phyloP scores from a whole-genome alignment of 2,329 filamentous ascomycete species.

The Xylaria multiplex region DNA sequence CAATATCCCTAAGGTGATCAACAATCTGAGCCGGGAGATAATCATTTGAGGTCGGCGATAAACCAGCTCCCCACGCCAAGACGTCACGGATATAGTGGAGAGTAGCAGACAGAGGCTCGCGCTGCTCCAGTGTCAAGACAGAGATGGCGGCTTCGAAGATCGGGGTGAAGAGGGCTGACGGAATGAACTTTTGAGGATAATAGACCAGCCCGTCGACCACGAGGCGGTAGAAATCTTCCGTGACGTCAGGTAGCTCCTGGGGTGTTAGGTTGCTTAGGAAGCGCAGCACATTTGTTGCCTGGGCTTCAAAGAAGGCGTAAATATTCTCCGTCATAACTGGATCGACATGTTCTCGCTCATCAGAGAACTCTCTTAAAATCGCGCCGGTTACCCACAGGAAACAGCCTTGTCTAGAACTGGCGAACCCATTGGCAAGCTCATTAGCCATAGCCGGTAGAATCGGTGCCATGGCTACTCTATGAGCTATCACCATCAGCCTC shows the following conservation, averaged over 20 bases:
- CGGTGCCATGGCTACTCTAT: constrained; percentile 87
- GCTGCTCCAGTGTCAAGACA: constrained; percentile 87
- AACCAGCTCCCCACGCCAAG: constrained; percentile 84
- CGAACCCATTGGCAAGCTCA: constrained; percentile 86
- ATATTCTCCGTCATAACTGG: constrained; percentile 85
- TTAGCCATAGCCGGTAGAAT: constrained; percentile 86
- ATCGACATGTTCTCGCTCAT: constrained; percentile 86
- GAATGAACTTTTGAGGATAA: constrained; percentile 85
- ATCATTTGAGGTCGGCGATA: constrained; percentile 69
- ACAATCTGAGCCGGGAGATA: constrained; percentile 68
- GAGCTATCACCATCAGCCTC: constrained; percentile 96
- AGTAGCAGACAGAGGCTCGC: constrained; percentile 89
- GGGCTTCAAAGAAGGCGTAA: constrained; percentile 93
- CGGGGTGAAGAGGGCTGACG: constrained; percentile 79
- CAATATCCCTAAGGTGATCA: constrained; percentile 74
- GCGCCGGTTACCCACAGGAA: constrained; percentile 99
- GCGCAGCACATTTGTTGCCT: constrained; percentile 87
- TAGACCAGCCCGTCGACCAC: constrained; percentile 92
- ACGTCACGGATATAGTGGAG: constrained; percentile 94
- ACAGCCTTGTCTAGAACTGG: constrained; percentile 87
- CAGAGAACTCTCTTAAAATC: constrained; percentile 93
- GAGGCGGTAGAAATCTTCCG: constrained; percentile 96
- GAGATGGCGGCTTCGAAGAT: constrained; percentile 90
- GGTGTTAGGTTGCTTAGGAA: constrained; percentile 85
- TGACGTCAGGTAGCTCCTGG: constrained; percentile 80